Conservation (phyloP, 768 basidiomycete species). For the Lactarius sanguifluus region DNA sequence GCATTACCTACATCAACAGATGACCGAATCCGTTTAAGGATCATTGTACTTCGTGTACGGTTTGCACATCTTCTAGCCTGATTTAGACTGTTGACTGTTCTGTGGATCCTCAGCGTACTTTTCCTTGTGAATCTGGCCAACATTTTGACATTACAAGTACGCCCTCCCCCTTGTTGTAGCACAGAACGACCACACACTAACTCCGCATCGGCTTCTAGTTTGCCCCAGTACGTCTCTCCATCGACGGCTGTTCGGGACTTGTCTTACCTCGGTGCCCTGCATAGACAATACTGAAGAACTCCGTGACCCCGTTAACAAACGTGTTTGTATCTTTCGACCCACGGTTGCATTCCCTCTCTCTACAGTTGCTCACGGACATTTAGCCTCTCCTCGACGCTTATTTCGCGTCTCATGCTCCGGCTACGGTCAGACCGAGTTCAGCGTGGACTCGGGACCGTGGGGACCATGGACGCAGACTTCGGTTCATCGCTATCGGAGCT, state of each 20-base stretch:
- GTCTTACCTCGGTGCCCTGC: background rate
- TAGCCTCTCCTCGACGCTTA: slow-evolving; percentile 10
- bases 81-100: background rate
- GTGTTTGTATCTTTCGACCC: slow-evolving; percentile 1
- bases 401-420: slow-evolving; percentile 9
- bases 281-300: slow-evolving; percentile 3
- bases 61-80: background rate
- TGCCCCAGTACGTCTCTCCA: slow-evolving; percentile 2
- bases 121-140: slow-evolving; percentile 7
- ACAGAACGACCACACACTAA: background rate
- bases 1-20: background rate
- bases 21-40: background rate
- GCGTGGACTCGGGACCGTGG: background rate
- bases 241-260: background rate
- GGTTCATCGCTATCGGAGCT: background rate
- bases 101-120: background rate
- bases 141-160: slow-evolving; percentile 6
- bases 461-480: background rate
- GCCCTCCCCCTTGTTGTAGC: background rate
- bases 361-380: background rate
- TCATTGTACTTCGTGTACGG: slow-evolving; percentile 11
- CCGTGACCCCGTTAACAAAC: background rate
- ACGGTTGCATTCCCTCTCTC: background rate
- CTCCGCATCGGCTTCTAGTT: background rate
- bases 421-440: background rate